Conservation (phyloP, 768 basidiomycete species). For the Hypsizygus marmoreus region DNA sequence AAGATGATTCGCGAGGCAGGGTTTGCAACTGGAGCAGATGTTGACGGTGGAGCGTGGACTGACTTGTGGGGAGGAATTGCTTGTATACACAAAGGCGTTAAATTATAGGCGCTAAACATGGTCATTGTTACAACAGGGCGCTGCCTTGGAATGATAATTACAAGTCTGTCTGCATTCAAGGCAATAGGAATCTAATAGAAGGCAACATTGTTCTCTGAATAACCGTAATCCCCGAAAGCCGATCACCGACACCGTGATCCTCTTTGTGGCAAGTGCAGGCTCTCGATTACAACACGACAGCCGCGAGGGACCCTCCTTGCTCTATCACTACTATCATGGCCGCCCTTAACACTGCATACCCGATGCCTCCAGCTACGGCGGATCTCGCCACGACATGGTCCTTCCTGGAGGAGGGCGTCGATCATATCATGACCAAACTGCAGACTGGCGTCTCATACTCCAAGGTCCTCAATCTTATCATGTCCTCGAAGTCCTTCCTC, state of each 20-base stretch:
- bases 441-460: slow-evolving; percentile 89
- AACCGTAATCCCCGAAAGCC: slow-evolving; percentile 17
- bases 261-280: not conserved
- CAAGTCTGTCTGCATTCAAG: not conserved
- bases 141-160: not conserved
- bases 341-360: slow-evolving; percentile 32
- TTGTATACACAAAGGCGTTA: slow-evolving; percentile 82
- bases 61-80: slow-evolving; percentile 90
- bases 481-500: slow-evolving; percentile 3
- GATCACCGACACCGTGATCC: slow-evolving; percentile 8
- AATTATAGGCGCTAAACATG: slow-evolving; percentile 46
- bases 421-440: slow-evolving; percentile 91
- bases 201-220: no score
- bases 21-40: slow-evolving; percentile 70
- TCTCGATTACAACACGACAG: slow-evolving; percentile 4
- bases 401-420: slow-evolving; percentile 84
- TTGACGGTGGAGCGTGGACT: slow-evolving; percentile 82
- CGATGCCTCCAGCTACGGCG: slow-evolving; percentile 67
- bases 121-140: not conserved
- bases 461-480: slow-evolving; percentile 36
- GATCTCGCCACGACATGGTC: slow-evolving; percentile 87
- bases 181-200: no score
- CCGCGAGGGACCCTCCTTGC: slow-evolving; percentile 7
- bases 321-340: slow-evolving; percentile 25
- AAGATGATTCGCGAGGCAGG: slow-evolving; percentile 87